These are phyloP conservation scores for Exophiala oligosperma DNA, from an alignment of 2,329 filamentous ascomycete species.

Conservation along the genomic window DNA sequence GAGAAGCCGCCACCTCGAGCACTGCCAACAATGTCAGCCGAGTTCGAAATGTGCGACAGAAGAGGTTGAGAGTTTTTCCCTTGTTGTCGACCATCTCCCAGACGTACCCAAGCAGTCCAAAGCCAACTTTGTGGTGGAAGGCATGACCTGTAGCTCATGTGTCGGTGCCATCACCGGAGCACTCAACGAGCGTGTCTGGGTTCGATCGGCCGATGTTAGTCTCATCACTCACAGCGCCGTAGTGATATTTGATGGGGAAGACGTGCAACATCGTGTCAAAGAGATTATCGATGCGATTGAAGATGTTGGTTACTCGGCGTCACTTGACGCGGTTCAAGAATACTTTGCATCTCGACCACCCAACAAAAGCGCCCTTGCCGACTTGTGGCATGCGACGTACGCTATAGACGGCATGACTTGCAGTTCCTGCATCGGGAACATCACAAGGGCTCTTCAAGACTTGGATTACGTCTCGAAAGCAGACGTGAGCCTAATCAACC, in stretches of 20 bases:
- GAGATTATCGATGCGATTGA: slow-evolving; percentile 50
- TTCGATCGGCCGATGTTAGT: slow-evolving; percentile 61
- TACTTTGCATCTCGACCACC: neutral
- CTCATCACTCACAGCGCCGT: slow-evolving; percentile 66
- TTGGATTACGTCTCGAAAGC: no score
- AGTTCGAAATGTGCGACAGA: neutral
- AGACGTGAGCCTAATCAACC: no score
- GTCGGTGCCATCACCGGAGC: slow-evolving; percentile 63
- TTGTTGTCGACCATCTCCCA: slow-evolving; percentile 6
- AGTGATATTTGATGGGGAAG: slow-evolving; percentile 53
- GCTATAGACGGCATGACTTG: no score
- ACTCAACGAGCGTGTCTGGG: slow-evolving; percentile 58
- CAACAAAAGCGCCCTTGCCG: slow-evolving; percentile 8
- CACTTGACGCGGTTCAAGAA: slow-evolving; percentile 37
- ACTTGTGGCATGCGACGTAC: slow-evolving; percentile 4
- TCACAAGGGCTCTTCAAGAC: no score
- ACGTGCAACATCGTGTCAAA: slow-evolving; percentile 43
- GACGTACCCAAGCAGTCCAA: slow-evolving; percentile 1
- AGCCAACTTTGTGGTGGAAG: slow-evolving; percentile 48
- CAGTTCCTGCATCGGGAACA: no score
- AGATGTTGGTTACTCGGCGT: slow-evolving; percentile 48
- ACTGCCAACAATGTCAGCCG: neutral
- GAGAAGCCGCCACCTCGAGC: slow-evolving; percentile 2
- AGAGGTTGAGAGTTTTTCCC: neutral
- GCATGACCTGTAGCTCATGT: slow-evolving; percentile 75